Evolutionary conservation across 129 eudicot species (phyloP), one percentile per base, ranked within the genome.

Genomic region (Heracleum sosnowskyi): DNA sequence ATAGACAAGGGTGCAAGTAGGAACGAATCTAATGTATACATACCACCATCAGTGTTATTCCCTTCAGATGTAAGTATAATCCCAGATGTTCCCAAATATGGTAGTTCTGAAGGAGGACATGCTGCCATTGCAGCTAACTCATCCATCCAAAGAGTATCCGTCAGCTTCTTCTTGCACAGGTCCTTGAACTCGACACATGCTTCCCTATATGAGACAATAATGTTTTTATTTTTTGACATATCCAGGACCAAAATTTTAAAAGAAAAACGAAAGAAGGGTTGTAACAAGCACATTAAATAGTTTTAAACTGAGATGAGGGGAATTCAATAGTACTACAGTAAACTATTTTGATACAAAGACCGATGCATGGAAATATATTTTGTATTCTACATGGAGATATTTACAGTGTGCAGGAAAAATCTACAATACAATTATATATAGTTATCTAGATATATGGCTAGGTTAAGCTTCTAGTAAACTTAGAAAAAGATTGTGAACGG

Each of bases 101-200:
- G 85, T 20, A 91, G 84, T 40, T 87, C 96, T 20, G 95, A 74
- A 69, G 89, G 87, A 5, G 92, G 76, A 22, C 47, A 87, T 60
- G 98, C 96, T 64, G 91, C 90, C 90, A 93, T 87, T 82, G 97
- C 96, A 36, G 98, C 98, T 83, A 93, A 84, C 82, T 93, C 97
- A 80, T 88, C 91, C 89, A 87, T 90, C 98, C 98, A 93, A 62
- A 89, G 89, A 51, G 90, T 92, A 80, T 93, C 98, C n/a, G 83
- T 84, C 76, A 84, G 87, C 85, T 93, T 93, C 87, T 85, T 88
- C 83, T 91, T 89, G 90, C 93, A 93, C 33, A 93, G 81, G 55
- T 91, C 97, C 83, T 76, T 89, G 82, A 93, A 93, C 82, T 91
- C 90, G 33, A 77, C 76, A 87, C 98, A 93, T 36, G 98, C 98